These are phyloP conservation scores for Lophiostoma macrostomum DNA, from an alignment of 495 filamentous ascomycete species.

Conservation along the genomic window DNA sequence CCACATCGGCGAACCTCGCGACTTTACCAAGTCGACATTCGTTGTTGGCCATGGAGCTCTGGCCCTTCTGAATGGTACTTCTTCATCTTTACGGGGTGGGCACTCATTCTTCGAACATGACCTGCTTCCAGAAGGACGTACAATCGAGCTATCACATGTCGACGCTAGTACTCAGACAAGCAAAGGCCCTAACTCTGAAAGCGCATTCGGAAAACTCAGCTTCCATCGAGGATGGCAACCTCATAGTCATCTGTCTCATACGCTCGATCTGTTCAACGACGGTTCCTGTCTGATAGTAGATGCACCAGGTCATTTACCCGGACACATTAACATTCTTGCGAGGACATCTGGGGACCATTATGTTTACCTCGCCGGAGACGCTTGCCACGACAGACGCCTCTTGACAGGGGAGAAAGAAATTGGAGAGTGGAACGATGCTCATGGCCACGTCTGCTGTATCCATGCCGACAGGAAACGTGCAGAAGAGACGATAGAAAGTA, in stretches of 20 bases:
- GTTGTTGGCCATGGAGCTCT: slow-evolving; percentile 43
- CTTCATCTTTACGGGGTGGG: slow-evolving; percentile 31
- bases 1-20: slow-evolving; percentile 44
- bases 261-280: slow-evolving; percentile 47
- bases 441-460: slow-evolving; percentile 42
- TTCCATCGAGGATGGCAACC: slow-evolving; percentile 32
- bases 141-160: slow-evolving; percentile 41
- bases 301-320: slow-evolving; percentile 49
- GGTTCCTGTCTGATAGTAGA: slow-evolving; percentile 43
- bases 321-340: slow-evolving; percentile 49
- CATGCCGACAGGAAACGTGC: slow-evolving; percentile 43
- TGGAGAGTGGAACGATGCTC: slow-evolving; percentile 43
- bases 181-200: background rate
- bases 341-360: slow-evolving; percentile 31
- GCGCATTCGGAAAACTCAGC: slow-evolving; percentile 5
- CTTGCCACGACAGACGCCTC: slow-evolving; percentile 48
- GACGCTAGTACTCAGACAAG: background rate
- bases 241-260: slow-evolving; percentile 36
- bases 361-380: slow-evolving; percentile 49
- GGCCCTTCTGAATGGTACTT: slow-evolving; percentile 36
- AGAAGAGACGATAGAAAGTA: slow-evolving; percentile 38
- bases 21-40: slow-evolving; percentile 41
- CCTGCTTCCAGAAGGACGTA: slow-evolving; percentile 39
- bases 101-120: slow-evolving; percentile 45
- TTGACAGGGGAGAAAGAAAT: slow-evolving; percentile 45